A percentile compares a stretch with the other conserved stretches of the same genome.
These are phyloP conservation scores for Tylopilus rubrobrunneus DNA, from an alignment of 768 basidiomycete genomes.

Conservation along the genomic window DNA sequence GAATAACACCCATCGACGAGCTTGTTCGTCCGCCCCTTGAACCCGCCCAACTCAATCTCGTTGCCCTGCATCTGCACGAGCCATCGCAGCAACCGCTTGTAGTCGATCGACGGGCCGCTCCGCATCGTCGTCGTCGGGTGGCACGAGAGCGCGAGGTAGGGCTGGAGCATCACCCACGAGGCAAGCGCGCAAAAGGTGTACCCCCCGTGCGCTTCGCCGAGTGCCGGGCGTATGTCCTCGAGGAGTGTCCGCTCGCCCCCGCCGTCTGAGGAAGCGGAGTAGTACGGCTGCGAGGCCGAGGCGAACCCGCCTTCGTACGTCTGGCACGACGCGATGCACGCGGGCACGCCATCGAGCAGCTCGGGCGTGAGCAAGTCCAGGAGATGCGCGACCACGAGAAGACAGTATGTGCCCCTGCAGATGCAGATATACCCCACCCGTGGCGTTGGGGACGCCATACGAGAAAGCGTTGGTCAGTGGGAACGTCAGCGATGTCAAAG, in stretches of 20 bases:
- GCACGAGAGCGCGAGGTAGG: conserved; percentile 36
- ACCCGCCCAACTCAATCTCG: conserved; percentile 84
- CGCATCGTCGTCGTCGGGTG: background rate
- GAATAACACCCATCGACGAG: conserved; percentile 99
- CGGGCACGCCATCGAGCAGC: conserved; percentile 69
- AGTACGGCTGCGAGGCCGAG: conserved; percentile 70
- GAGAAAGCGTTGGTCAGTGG: background rate
- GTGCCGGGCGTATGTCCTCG: conserved; percentile 56
- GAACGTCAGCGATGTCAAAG: background rate
- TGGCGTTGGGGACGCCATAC: background rate
- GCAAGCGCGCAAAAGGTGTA: conserved; percentile 95
- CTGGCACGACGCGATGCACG: conserved; percentile 86
- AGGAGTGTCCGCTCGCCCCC: conserved; percentile 27
- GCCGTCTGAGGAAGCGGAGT: conserved; percentile 22
- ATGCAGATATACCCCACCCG: no score
- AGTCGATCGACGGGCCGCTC: conserved; percentile 46
- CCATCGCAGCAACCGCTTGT: conserved; percentile 69
- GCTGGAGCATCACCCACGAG: conserved; percentile 73
- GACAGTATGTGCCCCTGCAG: conserved; percentile 87
- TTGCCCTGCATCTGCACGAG: conserved; percentile 80
- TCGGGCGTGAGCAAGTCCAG: conserved; percentile 88
- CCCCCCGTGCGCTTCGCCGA: conserved; percentile 97
- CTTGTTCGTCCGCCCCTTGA: conserved; percentile 92
- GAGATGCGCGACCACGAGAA: conserved; percentile 77
- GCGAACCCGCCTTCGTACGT: conserved; percentile 98